These are phyloP conservation scores for Sporothrix brasiliensis DNA, from an alignment of 2,329 filamentous ascomycete species.

Conservation along the genomic window DNA sequence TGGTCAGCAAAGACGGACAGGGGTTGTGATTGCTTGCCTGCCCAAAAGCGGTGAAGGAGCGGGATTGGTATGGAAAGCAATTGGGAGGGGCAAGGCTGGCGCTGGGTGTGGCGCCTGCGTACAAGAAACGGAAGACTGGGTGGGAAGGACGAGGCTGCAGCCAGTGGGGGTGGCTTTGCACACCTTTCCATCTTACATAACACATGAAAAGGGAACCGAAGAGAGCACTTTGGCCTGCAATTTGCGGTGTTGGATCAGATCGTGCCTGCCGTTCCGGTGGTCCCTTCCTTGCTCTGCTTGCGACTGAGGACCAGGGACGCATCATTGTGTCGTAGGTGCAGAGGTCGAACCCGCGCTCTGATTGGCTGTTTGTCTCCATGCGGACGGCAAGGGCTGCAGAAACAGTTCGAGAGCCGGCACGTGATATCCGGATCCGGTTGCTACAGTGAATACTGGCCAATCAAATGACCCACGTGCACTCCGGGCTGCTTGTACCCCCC, in stretches of 20 bases:
- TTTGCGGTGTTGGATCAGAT: not conserved
- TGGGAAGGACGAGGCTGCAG: slow-evolving; percentile 24
- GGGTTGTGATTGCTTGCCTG: not conserved
- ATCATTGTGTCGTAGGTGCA: not conserved
- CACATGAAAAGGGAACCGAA: not conserved
- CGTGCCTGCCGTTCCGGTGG: slow-evolving; percentile 5
- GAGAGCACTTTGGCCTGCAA: not conserved
- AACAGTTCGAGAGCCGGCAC: not conserved
- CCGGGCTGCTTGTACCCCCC: not conserved
- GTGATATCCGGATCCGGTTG: not conserved
- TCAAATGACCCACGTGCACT: slow-evolving; percentile 44
- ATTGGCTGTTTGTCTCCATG: slow-evolving; percentile 16
- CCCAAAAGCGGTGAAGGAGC: slow-evolving; percentile 29
- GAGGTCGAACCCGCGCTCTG: not conserved
- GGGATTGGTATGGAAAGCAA: not conserved
- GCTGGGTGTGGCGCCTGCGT: not conserved
- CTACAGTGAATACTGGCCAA: slow-evolving; percentile 35
- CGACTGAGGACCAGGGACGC: not conserved
- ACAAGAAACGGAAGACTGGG: not conserved
- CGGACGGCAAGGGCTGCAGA: not conserved
- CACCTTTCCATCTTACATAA: not conserved
- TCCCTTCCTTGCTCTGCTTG: not conserved
- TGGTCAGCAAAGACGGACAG: slow-evolving; percentile 19
- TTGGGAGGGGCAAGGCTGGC: slow-evolving; percentile 28
- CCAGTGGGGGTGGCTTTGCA: not conserved